These are phyloP conservation scores for Diaporthe batatas DNA, from an alignment of 2,329 filamentous ascomycete species.

Conservation along the genomic window DNA sequence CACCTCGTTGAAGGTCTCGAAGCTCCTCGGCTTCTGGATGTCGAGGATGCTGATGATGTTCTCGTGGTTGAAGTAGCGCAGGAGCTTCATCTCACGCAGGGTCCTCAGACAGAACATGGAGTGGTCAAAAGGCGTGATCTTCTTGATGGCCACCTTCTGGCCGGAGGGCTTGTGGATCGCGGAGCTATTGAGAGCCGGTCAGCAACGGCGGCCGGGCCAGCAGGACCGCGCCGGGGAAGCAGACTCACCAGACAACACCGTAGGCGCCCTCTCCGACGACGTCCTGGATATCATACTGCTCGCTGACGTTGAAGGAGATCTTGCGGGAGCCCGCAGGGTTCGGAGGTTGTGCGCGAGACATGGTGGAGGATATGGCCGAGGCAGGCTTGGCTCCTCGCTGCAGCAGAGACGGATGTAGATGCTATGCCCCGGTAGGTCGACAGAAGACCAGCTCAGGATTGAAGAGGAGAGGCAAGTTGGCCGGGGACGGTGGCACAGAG, in stretches of 20 bases:
- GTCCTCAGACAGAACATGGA: slow-evolving; percentile 99
- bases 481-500: slow-evolving; percentile 16
- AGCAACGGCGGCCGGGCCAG: slow-evolving; percentile 5
- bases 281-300: slow-evolving; percentile 99
- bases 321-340: slow-evolving; percentile 80
- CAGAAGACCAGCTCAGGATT: neutral
- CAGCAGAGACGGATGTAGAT: slow-evolving; percentile 22
- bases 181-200: slow-evolving; percentile 70
- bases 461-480: slow-evolving; percentile 5
- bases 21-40: slow-evolving; percentile 97
- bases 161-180: slow-evolving; percentile 97
- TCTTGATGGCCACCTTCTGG: slow-evolving; percentile 99
- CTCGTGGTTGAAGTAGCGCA: slow-evolving; percentile 99
- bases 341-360: slow-evolving; percentile 70
- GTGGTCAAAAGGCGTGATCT: slow-evolving; percentile 99
- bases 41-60: slow-evolving; percentile 99
- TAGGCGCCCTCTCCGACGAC: slow-evolving; percentile 99
- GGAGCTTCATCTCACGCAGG: slow-evolving; percentile 97
- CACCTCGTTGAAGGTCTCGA: slow-evolving; percentile 96
- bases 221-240: slow-evolving; percentile 3
- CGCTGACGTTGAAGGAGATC: slow-evolving; percentile 99
- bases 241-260: slow-evolving; percentile 92
- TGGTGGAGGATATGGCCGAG: slow-evolving; percentile 49
- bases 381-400: neutral
- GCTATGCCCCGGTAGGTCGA: slow-evolving; percentile 21